A percentile compares a stretch with the other conserved stretches of the same genome.
phyloP scores from a whole-genome alignment of 495 filamentous ascomycete species.

The Pseudomonodictys pantanalensis region DNA sequence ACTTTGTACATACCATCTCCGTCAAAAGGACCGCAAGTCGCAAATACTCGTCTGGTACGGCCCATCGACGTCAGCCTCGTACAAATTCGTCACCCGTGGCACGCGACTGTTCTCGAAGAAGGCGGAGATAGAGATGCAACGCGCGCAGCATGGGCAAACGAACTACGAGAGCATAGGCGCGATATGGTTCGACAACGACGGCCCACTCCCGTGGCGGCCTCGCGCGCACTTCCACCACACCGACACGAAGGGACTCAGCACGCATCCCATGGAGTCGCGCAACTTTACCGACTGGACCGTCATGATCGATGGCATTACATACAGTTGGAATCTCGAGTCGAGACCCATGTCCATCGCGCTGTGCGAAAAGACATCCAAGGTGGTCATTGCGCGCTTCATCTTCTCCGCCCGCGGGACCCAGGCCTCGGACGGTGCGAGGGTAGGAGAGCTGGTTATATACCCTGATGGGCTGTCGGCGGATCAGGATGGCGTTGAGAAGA shows the following conservation, averaged over 20 bases:
- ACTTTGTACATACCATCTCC: constrained; percentile 20
- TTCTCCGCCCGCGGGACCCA: constrained; percentile 20
- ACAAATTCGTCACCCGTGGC: constrained; percentile 12
- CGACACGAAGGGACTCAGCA: neutral
- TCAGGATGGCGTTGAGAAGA: constrained; percentile 17
- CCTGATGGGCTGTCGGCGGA: constrained; percentile 11
- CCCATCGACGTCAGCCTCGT: neutral
- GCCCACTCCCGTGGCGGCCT: constrained; percentile 29
- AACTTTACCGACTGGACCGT: constrained; percentile 28
- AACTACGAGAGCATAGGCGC: constrained; percentile 4
- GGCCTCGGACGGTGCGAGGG: constrained; percentile 26
- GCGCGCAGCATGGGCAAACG: neutral
- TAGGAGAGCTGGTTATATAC: constrained; percentile 26
- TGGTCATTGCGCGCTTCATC: constrained; percentile 27
- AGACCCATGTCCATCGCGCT: constrained; percentile 13
- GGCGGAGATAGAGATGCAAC: constrained; percentile 20
- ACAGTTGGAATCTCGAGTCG: constrained; percentile 15
- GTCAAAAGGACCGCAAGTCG: constrained; percentile 18
- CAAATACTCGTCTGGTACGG: constrained; percentile 24
- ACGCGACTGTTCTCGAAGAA: constrained; percentile 28
- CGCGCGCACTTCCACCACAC: constrained; percentile 14
- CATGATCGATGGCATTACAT: constrained; percentile 5
- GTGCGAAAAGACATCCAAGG: neutral
- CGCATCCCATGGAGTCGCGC: constrained; percentile 21
- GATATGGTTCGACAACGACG: constrained; percentile 25